A percentile compares a stretch with the other conserved stretches of the same genome.
Evolutionary conservation across 2,329 filamentous ascomycete species (phyloP).

Genomic region (Huntiella moniliformis): DNA sequence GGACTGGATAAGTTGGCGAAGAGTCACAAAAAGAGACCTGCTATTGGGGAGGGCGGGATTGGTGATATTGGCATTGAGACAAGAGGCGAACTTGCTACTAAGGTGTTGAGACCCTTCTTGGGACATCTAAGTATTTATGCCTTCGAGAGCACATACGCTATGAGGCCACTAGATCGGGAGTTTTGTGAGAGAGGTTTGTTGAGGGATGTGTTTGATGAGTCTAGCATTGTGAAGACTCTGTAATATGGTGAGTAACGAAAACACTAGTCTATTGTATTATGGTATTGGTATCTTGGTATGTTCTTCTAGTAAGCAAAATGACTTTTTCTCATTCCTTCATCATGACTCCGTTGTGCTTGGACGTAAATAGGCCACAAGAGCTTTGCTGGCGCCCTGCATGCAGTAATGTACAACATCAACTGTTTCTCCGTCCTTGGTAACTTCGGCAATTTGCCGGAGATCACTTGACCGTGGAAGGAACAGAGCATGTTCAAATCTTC

Average conservation of each 20-base stretch:
- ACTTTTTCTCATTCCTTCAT: no score
- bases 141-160: conserved; percentile 83
- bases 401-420: conserved; percentile 80
- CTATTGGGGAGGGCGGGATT: conserved; percentile 34
- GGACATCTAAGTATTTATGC: conserved; percentile 79
- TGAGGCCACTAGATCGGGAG: conserved; percentile 49
- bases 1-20: background rate
- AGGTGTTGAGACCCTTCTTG: conserved; percentile 73
- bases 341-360: no score
- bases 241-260: conserved; percentile 16
- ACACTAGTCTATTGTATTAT: background rate
- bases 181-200: conserved; percentile 45
- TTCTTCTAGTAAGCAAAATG: no score
- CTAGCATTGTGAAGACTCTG: conserved; percentile 42
- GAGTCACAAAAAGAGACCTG: conserved; percentile 23
- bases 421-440: conserved; percentile 23
- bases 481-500: conserved; percentile 43
- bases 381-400: conserved; percentile 76
- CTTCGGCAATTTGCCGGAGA: conserved; percentile 52
- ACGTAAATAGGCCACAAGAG: conserved; percentile 41
- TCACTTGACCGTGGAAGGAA: conserved; percentile 78
- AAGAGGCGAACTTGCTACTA: conserved; percentile 51
- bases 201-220: conserved; percentile 64
- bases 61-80: conserved; percentile 38
- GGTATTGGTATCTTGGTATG: background rate